phyloP scores from a whole-genome alignment of 179 eudicot genomes.

The Silene noctiflora region DNA sequence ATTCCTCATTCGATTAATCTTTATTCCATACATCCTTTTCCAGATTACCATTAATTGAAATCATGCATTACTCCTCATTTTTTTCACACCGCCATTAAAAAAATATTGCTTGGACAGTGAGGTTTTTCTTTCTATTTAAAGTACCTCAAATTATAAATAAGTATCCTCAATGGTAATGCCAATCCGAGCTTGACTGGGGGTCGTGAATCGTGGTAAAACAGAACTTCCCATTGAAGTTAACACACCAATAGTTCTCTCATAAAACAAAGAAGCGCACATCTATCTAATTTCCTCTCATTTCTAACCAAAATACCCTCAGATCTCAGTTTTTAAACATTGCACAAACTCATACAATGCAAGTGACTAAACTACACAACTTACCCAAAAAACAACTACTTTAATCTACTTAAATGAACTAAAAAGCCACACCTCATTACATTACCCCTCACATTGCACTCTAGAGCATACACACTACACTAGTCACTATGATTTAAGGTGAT shows the following conservation, averaged over 20 bases:
- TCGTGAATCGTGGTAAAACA: neutral
- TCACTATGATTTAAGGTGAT: neutral
- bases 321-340: neutral
- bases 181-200: neutral
- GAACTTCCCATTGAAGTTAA: neutral
- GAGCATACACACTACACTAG: neutral
- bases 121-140: neutral
- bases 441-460: neutral
- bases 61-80: neutral
- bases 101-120: neutral
- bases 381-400: neutral
- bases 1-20: neutral
- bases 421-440: neutral
- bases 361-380: conserved; percentile 2
- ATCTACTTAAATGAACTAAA: too few relatives aligned
- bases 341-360: conserved; percentile 7
- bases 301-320: conserved; percentile 3
- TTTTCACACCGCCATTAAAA: neutral
- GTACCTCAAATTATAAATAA: neutral
- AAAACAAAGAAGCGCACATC: too few relatives aligned
- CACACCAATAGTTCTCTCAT: neutral
- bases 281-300: neutral
- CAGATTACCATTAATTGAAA: neutral
- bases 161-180: neutral
- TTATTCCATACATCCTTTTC: neutral